Conservation (phyloP, 331 rosid species). For the Quercus phellos region DNA sequence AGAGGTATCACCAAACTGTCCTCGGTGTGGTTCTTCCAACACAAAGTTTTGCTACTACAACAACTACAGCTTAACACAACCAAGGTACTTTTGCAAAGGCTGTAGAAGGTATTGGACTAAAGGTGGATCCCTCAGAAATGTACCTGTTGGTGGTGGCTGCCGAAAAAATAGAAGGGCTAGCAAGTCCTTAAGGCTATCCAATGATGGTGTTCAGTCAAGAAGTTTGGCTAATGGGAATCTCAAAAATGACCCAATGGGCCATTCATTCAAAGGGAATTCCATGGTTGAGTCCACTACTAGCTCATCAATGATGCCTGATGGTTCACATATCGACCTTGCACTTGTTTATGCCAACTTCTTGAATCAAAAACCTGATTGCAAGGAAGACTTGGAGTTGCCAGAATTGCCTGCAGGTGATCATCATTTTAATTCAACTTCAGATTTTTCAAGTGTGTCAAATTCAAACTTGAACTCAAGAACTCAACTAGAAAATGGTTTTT, state of each 20-base stretch:
- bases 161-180: constrained; percentile 57
- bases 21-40: constrained; percentile 81
- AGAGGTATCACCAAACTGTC: constrained; percentile 75
- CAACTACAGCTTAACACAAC: constrained; percentile 88
- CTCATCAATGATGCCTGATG: constrained; percentile 27
- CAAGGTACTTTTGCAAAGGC: constrained; percentile 85
- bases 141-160: constrained; percentile 89
- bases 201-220: constrained; percentile 20
- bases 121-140: constrained; percentile 91
- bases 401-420: constrained; percentile 15
- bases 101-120: constrained; percentile 92
- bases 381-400: constrained; percentile 18
- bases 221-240: constrained; percentile 20
- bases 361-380: constrained; percentile 49
- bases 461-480: background rate
- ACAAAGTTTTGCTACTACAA: constrained; percentile 90
- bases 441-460: constrained; percentile 27
- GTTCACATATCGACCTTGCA: constrained; percentile 75
- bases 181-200: constrained; percentile 40
- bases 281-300: constrained; percentile 25
- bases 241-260: constrained; percentile 1
- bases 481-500: constrained; percentile 28
- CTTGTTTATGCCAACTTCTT: constrained; percentile 75
- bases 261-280: constrained; percentile 25
- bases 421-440: constrained; percentile 30